Percentiles rank a stretch among this genome's conserved stretches.
Conservation (phyloP, 805 yeast species). For the Wilhelminamyces savonicus region DNA sequence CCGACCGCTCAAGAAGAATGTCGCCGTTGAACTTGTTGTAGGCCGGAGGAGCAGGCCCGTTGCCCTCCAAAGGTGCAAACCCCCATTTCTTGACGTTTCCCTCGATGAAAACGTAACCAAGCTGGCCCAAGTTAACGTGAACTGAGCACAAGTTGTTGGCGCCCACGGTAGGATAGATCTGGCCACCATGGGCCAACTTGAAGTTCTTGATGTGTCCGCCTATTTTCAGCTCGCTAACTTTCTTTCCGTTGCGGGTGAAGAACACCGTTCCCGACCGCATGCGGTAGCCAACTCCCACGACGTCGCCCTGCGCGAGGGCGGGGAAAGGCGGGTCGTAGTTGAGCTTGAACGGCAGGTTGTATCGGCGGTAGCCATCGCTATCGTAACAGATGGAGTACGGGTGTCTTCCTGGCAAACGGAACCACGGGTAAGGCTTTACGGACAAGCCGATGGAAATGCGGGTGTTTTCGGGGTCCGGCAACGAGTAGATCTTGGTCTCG, state of each 20-base stretch:
- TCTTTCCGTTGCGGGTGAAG: constrained; percentile 92
- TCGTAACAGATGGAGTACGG: constrained; percentile 83
- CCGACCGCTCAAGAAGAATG: constrained; percentile 64
- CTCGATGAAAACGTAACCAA: constrained; percentile 85
- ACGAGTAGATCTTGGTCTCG: constrained; percentile 76
- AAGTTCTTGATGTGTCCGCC: constrained; percentile 77
- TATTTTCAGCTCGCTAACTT: constrained; percentile 70
- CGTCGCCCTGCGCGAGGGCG: constrained; percentile 71
- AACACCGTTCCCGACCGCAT: constrained; percentile 80
- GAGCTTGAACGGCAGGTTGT: constrained; percentile 65
- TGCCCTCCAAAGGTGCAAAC: constrained; percentile 84
- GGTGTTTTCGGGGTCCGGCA: constrained; percentile 51
- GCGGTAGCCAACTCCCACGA: constrained; percentile 86
- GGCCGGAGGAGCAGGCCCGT: constrained; percentile 89
- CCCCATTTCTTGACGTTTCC: constrained; percentile 96
- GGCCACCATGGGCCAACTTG: constrained; percentile 41
- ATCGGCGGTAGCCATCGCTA: constrained; percentile 72
- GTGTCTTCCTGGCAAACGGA: constrained; percentile 90
- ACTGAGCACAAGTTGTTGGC: constrained; percentile 74
- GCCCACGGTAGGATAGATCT: constrained; percentile 84
- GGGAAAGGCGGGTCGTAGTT: constrained; percentile 51
- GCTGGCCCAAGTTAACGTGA: constrained; percentile 86
- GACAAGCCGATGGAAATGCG: constrained; percentile 71
- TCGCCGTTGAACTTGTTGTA: constrained; percentile 78
- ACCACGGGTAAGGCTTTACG: constrained; percentile 87